Evolutionary conservation across 176 grass and related monocot species (phyloP).

Genomic region (Lolium rigidum): DNA sequence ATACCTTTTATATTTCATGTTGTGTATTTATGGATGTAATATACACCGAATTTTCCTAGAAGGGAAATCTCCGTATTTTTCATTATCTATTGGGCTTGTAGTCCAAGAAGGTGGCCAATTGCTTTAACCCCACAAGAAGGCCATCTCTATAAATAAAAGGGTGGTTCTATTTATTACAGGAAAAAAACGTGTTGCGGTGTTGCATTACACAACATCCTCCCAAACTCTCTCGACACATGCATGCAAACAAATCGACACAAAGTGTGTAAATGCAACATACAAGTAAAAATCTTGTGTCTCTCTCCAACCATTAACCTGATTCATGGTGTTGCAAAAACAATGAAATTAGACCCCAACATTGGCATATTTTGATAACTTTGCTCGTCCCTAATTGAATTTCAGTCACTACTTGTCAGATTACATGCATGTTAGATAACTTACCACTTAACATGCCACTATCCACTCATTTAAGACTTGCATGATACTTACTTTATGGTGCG

Average conservation of each 20-base stretch:
- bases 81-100: neutral
- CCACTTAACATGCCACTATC: too few species aligned
- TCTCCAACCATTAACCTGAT: neutral
- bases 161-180: neutral
- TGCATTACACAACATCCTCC: neutral
- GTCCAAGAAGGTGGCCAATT: neutral
- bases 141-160: neutral
- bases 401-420: too few species aligned
- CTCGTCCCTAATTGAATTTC: too few species aligned
- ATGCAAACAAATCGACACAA: neutral
- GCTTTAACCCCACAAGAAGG: neutral
- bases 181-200: too few species aligned
- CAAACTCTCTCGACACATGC: neutral
- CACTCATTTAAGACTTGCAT: too few species aligned
- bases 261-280: neutral
- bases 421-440: too few species aligned
- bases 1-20: conserved; percentile 21
- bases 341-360: too few species aligned
- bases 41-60: neutral
- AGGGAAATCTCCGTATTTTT: neutral
- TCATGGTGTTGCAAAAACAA: too few species aligned
- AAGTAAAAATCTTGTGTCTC: neutral
- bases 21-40: conserved; percentile 31
- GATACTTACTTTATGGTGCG: too few species aligned
- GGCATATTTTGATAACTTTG: too few species aligned